phyloP scores from a whole-genome alignment of 345 rosid species.

The Gossypium arboreum region DNA sequence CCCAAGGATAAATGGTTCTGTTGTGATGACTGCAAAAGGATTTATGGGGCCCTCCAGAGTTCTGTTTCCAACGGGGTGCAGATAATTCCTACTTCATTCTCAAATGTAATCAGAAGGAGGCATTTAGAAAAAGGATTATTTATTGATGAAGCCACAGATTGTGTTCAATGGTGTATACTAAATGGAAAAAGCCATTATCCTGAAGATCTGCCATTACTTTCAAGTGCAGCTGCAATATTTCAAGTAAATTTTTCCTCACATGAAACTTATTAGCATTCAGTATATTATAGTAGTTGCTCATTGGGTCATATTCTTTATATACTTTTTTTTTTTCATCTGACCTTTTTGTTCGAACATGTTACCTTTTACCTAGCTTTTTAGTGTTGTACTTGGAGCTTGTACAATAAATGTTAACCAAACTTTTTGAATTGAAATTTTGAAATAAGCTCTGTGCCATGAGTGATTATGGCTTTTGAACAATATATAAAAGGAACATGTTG shows the following conservation, averaged over 20 bases:
- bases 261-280: not conserved
- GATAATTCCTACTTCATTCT: conserved; percentile 43
- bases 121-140: conserved; percentile 65
- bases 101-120: conserved; percentile 55
- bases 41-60: conserved; percentile 52
- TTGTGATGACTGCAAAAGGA: conserved; percentile 68
- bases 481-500: not conserved
- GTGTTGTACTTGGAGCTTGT: not conserved
- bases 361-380: not conserved
- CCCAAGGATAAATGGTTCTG: conserved; percentile 91
- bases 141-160: conserved; percentile 35
- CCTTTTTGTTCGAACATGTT: not conserved
- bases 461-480: not conserved
- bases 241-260: conserved; percentile 45
- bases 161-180: conserved; percentile 68
- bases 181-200: conserved; percentile 72
- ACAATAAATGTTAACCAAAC: not conserved
- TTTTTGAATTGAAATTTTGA: not conserved
- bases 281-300: not conserved
- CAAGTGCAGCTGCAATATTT: conserved; percentile 79
- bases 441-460: not conserved
- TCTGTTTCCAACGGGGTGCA: conserved; percentile 61
- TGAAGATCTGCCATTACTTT: conserved; percentile 69
- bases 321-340: not conserved
- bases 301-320: not conserved